Percentiles rank a stretch among this genome's conserved stretches.
Conservation (phyloP, 768 basidiomycete genomes). For the Kwoniella pini region DNA sequence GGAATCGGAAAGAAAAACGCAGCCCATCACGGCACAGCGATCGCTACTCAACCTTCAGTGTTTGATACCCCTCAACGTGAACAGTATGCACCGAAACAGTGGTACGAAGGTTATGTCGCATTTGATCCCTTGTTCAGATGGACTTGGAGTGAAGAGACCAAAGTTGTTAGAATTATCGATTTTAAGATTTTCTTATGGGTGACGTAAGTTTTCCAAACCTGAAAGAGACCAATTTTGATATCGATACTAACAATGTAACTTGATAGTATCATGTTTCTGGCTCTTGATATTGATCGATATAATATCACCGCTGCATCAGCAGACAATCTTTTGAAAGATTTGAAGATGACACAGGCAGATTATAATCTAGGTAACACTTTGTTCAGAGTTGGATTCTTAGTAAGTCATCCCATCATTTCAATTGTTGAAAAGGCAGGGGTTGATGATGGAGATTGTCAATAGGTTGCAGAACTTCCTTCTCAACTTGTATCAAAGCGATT, state of each 20-base stretch:
- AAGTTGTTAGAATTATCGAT: slow-evolving; percentile 63
- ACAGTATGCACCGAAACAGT: slow-evolving; percentile 19
- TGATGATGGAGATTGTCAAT: not conserved
- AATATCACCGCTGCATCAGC: slow-evolving; percentile 70
- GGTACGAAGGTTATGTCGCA: slow-evolving; percentile 56
- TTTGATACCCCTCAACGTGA: slow-evolving; percentile 42
- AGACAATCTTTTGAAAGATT: slow-evolving; percentile 68
- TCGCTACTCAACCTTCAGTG: slow-evolving; percentile 45
- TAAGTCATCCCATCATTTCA: not conserved
- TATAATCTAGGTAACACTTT: slow-evolving; percentile 61
- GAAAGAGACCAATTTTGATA: too few species aligned
- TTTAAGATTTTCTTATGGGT: slow-evolving; percentile 59
- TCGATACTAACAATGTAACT: too few species aligned
- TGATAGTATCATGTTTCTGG: slow-evolving; percentile 63
- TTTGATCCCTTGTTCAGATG: slow-evolving; percentile 69
- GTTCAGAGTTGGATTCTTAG: slow-evolving; percentile 57
- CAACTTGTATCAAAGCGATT: slow-evolving; percentile 67
- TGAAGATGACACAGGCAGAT: slow-evolving; percentile 59
- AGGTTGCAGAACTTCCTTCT: slow-evolving; percentile 65
- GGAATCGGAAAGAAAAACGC: slow-evolving; percentile 13
- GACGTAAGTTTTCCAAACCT: not conserved
- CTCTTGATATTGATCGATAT: slow-evolving; percentile 55
- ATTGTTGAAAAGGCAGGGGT: too few species aligned
- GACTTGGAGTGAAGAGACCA: slow-evolving; percentile 71
- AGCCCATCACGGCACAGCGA: slow-evolving; percentile 5